These are phyloP conservation scores for Termitomyces sp. DNA, from an alignment of 768 basidiomycete species.

Conservation along the genomic window DNA sequence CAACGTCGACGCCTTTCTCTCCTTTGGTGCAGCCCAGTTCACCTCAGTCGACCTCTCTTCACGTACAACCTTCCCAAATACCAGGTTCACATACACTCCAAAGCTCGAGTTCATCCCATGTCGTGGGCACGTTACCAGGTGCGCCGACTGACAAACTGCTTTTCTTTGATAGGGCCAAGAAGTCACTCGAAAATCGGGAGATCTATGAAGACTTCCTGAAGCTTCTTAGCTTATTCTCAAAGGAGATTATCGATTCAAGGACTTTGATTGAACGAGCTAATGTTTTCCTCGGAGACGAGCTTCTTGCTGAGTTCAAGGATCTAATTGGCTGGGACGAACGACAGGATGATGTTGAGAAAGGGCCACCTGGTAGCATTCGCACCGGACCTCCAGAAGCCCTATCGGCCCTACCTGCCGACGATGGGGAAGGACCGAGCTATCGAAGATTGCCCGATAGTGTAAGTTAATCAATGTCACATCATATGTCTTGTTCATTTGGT, in stretches of 20 bases:
- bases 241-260: constrained; percentile 84
- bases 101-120: constrained; percentile 19
- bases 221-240: constrained; percentile 83
- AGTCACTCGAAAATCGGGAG: constrained; percentile 65
- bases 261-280: constrained; percentile 78
- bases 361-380: constrained; percentile 74
- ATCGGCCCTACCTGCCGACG: constrained; percentile 73
- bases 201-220: constrained; percentile 94
- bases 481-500: constrained; percentile 3
- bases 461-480: constrained; percentile 27
- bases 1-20: constrained; percentile 50
- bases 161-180: constrained; percentile 94
- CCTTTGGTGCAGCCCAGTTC: constrained; percentile 39
- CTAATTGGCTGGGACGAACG: constrained; percentile 77
- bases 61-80: constrained; percentile 16
- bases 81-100: constrained; percentile 16
- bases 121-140: constrained; percentile 25
- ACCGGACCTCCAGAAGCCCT: constrained; percentile 73
- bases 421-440: constrained; percentile 92
- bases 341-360: constrained; percentile 52
- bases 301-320: constrained; percentile 81
- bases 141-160: constrained; percentile 68
- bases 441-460: constrained; percentile 83
- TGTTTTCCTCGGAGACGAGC: constrained; percentile 77
- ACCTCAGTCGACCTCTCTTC: constrained; percentile 29